Conservation (phyloP, 139 green algal species). For the Bryopsis sp. region DNA sequence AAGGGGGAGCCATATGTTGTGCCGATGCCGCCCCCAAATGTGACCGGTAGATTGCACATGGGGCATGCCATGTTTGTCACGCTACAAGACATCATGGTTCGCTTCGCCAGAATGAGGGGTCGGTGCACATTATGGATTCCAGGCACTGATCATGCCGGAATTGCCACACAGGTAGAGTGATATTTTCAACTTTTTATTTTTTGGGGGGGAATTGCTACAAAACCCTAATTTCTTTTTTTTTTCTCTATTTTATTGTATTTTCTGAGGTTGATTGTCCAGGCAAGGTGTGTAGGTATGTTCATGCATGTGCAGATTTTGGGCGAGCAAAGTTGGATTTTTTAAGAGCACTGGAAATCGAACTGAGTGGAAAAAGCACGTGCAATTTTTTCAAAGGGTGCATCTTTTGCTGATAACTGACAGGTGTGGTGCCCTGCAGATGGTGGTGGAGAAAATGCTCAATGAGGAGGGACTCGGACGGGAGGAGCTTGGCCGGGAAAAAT, state of each 20-base stretch:
- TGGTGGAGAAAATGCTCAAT: constrained; percentile 94
- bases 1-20: constrained; percentile 87
- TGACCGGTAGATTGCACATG: constrained; percentile 95
- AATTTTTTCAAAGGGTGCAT: too few relatives aligned
- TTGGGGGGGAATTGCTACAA: too few relatives aligned
- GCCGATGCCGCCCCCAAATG: constrained; percentile 97
- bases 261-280: too few relatives aligned
- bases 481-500: constrained; percentile 90
- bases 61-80: constrained; percentile 86
- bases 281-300: too few relatives aligned
- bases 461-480: constrained; percentile 72
- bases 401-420: background rate
- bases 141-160: constrained; percentile 94
- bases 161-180: constrained; percentile 85
- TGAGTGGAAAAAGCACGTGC: too few relatives aligned
- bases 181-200: too few relatives aligned
- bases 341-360: too few relatives aligned
- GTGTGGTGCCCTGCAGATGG: constrained; percentile 23
- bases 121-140: constrained; percentile 91
- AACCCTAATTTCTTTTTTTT: too few relatives aligned
- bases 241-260: too few relatives aligned
- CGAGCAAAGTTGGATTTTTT: too few relatives aligned
- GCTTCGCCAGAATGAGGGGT: constrained; percentile 88
- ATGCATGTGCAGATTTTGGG: too few relatives aligned
- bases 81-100: constrained; percentile 86